Evolutionary conservation across 345 rosid genomes (phyloP).

Genomic region (Gossypium herbaceum): DNA sequence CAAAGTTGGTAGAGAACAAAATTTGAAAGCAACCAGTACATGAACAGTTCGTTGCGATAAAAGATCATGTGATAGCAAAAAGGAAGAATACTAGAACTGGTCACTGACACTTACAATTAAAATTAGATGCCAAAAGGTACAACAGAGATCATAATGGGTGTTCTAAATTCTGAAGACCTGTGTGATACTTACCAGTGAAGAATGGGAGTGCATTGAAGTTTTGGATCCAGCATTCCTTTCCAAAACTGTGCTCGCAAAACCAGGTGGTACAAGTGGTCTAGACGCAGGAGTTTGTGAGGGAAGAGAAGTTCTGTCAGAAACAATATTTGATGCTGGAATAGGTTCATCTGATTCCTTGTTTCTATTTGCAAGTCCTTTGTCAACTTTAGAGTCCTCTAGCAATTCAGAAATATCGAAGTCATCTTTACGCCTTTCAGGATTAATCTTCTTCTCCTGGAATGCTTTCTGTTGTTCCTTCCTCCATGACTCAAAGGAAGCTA

Average conservation of each 20-base stretch:
- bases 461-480: conserved; percentile 90
- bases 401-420: conserved; percentile 62
- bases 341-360: conserved; percentile 34
- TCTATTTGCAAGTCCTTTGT: conserved; percentile 38
- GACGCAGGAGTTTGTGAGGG: conserved; percentile 52
- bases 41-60: neutral
- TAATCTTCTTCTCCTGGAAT: conserved; percentile 69
- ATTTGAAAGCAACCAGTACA: neutral
- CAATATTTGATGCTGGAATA: conserved; percentile 25
- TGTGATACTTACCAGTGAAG: conserved; percentile 44
- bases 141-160: neutral
- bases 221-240: conserved; percentile 53
- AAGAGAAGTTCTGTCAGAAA: conserved; percentile 37
- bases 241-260: conserved; percentile 51
- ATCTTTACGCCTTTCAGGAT: conserved; percentile 54
- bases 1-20: neutral
- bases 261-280: conserved; percentile 98
- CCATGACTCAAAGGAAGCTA: conserved; percentile 93
- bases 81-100: neutral
- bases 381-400: conserved; percentile 61
- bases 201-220: conserved; percentile 32
- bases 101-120: neutral
- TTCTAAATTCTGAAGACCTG: neutral
- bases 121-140: neutral
- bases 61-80: neutral